These are phyloP conservation scores for Nannochloris sp. DNA, from an alignment of 139 green algal genomes.

Conservation along the genomic window DNA sequence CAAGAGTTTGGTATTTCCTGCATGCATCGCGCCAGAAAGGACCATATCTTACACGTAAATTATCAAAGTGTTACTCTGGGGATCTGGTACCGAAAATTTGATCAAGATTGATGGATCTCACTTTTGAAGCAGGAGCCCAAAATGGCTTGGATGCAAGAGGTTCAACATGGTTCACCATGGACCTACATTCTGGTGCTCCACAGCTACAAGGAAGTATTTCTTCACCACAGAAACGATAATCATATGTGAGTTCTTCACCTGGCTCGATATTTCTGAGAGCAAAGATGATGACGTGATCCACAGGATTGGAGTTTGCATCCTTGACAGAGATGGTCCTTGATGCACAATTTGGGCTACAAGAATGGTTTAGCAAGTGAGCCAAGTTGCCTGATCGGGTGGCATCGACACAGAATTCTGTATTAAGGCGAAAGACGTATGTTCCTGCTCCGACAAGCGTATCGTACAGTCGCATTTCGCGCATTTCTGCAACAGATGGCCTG, in stretches of 20 bases:
- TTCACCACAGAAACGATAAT: constrained; percentile 41
- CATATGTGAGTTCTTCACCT: constrained; percentile 47
- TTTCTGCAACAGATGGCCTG: constrained; percentile 38
- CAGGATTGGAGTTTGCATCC: constrained; percentile 2
- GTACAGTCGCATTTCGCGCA: constrained; percentile 54
- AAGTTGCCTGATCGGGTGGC: constrained; percentile 64
- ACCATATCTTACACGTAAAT: too few relatives aligned
- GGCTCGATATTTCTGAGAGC: constrained; percentile 37
- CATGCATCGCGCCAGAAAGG: too few relatives aligned
- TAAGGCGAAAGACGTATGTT: constrained; percentile 79
- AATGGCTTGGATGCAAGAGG: neutral
- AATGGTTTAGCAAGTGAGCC: constrained; percentile 88
- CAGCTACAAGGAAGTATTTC: constrained; percentile 70
- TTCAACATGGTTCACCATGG: constrained; percentile 6
- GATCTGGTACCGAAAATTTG: too few relatives aligned
- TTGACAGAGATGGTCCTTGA: constrained; percentile 46
- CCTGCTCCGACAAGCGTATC: constrained; percentile 70
- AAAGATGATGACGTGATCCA: constrained; percentile 65
- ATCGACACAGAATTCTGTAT: constrained; percentile 42
- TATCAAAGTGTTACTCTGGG: too few relatives aligned
- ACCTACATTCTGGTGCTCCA: constrained; percentile 46
- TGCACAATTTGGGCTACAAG: constrained; percentile 72
- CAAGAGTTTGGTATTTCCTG: too few relatives aligned
- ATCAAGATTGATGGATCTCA: too few relatives aligned
- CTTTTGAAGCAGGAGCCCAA: neutral